A percentile compares a stretch with the other conserved stretches of the same genome.
Conservation (phyloP, 2,329 filamentous ascomycete species). For the Aspergillus tubingensis region DNA sequence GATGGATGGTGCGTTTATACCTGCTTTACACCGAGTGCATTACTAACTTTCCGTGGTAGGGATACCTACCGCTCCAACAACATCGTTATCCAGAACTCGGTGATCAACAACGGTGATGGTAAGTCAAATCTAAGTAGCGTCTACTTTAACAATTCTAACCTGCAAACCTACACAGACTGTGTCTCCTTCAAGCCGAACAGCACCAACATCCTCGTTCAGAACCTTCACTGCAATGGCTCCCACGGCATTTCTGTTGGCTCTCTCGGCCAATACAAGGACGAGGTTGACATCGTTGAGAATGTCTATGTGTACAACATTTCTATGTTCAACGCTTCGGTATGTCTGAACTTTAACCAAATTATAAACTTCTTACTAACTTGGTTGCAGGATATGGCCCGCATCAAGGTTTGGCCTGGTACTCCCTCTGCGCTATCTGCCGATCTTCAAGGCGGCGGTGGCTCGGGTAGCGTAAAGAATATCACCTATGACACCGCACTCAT, state of each 20-base stretch:
- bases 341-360: constrained; percentile 33
- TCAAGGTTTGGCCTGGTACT: constrained; percentile 71
- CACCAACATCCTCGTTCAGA: constrained; percentile 68
- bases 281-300: constrained; percentile 69
- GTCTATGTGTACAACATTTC: constrained; percentile 64
- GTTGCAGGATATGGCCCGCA: constrained; percentile 63
- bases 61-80: constrained; percentile 57
- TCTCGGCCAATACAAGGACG: constrained; percentile 65
- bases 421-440: constrained; percentile 59
- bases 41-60: not conserved
- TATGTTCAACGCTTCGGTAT: constrained; percentile 56
- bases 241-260: constrained; percentile 75
- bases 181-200: constrained; percentile 75
- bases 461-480: constrained; percentile 64
- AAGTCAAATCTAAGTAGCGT: not conserved
- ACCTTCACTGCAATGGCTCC: constrained; percentile 67
- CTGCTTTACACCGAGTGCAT: not conserved
- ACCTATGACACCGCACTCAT: constrained; percentile 65
- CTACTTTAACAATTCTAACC: not conserved
- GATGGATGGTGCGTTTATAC: constrained; percentile 52
- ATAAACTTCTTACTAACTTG: constrained; percentile 22
- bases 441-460: constrained; percentile 66
- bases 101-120: constrained; percentile 65
- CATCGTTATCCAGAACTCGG: constrained; percentile 67
- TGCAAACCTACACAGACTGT: constrained; percentile 54